Percentiles rank a stretch among this genome's conserved stretches.
phyloP scores from a whole-genome alignment of 73 alveolate genomes.

The Tetrahymena elliotti region DNA sequence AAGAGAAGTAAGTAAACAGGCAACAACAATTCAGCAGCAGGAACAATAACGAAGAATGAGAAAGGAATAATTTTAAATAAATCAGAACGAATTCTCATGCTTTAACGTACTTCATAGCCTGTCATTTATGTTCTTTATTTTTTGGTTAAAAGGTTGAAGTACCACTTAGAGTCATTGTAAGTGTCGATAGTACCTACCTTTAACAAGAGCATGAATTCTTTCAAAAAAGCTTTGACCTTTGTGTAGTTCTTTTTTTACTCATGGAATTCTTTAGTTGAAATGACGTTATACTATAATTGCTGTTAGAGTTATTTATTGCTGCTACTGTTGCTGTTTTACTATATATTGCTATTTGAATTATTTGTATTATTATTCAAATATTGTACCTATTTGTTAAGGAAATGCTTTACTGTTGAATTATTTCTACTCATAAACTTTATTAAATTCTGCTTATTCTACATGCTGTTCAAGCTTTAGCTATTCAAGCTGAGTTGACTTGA shows the following conservation, averaged over 20 bases:
- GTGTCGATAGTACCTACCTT: neutral
- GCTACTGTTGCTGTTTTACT: neutral
- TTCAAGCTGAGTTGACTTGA: neutral
- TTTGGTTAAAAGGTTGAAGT: neutral
- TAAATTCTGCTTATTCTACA: neutral
- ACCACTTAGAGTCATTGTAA: neutral
- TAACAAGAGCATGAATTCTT: neutral
- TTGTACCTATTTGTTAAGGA: neutral
- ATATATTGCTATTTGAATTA: neutral
- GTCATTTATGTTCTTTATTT: neutral
- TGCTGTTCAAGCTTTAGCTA: neutral
- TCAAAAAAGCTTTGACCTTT: neutral
- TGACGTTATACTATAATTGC: neutral
- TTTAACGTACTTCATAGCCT: conserved; percentile 26
- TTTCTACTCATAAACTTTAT: neutral
- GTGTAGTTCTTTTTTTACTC: neutral
- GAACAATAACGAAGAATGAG: conserved; percentile 72
- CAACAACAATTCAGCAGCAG: conserved; percentile 75
- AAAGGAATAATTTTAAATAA: conserved; percentile 79
- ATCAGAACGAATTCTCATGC: conserved; percentile 43
- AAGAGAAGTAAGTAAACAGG: conserved; percentile 79
- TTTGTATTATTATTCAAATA: neutral
- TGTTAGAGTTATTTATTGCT: neutral
- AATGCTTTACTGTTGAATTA: neutral
- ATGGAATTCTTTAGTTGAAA: neutral